Evolutionary conservation across 176 grass and related monocot species (phyloP).

Genomic region (Aegilops longissima): DNA sequence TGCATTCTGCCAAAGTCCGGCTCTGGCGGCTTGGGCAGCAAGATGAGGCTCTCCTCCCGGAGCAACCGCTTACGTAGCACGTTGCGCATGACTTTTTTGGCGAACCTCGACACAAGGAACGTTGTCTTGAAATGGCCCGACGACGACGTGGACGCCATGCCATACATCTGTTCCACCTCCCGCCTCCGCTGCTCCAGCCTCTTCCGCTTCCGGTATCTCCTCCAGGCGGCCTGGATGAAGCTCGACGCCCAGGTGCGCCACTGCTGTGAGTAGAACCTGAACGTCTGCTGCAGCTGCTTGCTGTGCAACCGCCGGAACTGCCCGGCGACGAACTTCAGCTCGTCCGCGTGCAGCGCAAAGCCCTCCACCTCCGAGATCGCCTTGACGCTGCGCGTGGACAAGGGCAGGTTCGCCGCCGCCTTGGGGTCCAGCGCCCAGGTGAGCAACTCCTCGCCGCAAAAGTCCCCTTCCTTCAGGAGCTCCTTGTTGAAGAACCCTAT

Average conservation of each 20-base stretch:
- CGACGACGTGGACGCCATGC: not conserved
- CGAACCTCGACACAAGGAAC: conserved; percentile 57
- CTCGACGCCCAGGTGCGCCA: conserved; percentile 72
- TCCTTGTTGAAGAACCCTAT: conserved; percentile 57
- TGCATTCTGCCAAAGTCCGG: conserved; percentile 53
- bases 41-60: conserved; percentile 24
- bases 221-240: conserved; percentile 74
- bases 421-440: conserved; percentile 75
- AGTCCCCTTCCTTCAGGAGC: conserved; percentile 58
- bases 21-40: conserved; percentile 56
- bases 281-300: conserved; percentile 83
- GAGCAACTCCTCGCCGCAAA: conserved; percentile 74
- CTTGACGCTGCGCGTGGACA: conserved; percentile 54
- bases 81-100: conserved; percentile 61
- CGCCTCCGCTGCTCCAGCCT: conserved; percentile 33
- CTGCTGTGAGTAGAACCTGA: conserved; percentile 85
- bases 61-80: conserved; percentile 35
- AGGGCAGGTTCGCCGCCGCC: conserved; percentile 57
- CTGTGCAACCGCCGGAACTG: conserved; percentile 72
- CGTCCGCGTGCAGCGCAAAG: conserved; percentile 64
- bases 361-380: conserved; percentile 68
- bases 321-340: conserved; percentile 70
- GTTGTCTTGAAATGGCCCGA: conserved; percentile 41
- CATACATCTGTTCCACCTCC: conserved; percentile 40
- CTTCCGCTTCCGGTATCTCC: conserved; percentile 51